Evolutionary conservation across 371 early-diverging fungal genomes (phyloP).

Genomic region (Mortierella sp.): DNA sequence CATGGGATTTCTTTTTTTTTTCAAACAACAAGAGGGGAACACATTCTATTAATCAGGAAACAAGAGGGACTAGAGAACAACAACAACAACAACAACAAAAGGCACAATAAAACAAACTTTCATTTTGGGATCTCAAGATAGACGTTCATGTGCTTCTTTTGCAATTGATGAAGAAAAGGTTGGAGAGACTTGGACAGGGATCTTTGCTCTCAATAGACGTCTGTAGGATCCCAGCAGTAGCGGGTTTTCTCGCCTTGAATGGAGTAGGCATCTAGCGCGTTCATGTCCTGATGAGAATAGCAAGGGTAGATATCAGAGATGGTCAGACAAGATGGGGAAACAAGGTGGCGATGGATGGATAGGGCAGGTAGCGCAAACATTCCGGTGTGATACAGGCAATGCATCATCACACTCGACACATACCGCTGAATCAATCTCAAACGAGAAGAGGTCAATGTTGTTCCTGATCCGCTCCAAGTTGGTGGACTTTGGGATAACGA

Average conservation of each 20-base stretch:
- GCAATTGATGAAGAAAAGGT: constrained; percentile 9
- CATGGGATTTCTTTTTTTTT: constrained; percentile 13
- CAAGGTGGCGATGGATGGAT: not conserved
- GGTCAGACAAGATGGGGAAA: not conserved
- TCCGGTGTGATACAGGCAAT: no score
- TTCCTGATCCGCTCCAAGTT: constrained; percentile 59
- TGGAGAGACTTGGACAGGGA: no score
- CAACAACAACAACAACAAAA: no score
- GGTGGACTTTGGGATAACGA: constrained; percentile 77
- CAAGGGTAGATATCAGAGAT: not conserved
- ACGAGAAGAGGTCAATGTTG: constrained; percentile 62
- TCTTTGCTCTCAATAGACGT: constrained; percentile 19
- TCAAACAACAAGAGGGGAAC: constrained; percentile 4
- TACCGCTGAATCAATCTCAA: constrained; percentile 61
- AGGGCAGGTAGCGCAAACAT: no score
- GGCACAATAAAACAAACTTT: no score
- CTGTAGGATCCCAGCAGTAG: constrained; percentile 83
- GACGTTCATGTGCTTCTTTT: no score
- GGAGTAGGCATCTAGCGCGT: constrained; percentile 59
- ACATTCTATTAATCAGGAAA: not conserved
- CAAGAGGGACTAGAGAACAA: constrained; percentile 16
- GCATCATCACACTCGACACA: no score
- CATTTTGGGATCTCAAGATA: constrained; percentile 25
- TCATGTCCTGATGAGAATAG: constrained; percentile 62
- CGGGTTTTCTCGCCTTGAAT: constrained; percentile 49